Base-by-base conservation (phyloP, 495 filamentous ascomycete genomes). In the Ramalina intermedia region DNA sequence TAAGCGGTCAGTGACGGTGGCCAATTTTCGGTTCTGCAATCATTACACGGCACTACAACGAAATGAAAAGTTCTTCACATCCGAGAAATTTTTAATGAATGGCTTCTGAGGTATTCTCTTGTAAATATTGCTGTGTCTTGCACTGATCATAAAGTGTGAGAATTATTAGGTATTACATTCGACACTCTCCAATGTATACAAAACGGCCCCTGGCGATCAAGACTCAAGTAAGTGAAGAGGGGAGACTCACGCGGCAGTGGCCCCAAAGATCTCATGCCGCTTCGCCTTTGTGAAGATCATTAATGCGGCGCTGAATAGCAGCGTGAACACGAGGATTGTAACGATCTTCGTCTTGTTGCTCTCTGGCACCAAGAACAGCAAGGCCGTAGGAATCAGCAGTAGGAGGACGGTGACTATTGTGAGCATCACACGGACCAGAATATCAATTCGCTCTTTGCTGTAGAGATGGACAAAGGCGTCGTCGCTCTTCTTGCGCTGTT, bases 191-290 rank as follows among this genome's bases (percentile, higher is more conserved):
- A 4, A 33, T 11, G 29, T 7, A 9, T 12, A 7, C 8, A 33
- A 33, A 11, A 33, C 0, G 29, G 7, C 29, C 7, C 29, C 6
- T 33, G 29, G 29, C 29, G 12, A 33, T 2, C 29, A 33, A 33
- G 29, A 33, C 29, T 33, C 12, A 13, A 33, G 1, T 13, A 33
- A 33, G 29, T 9, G 29, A 33, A 33, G 29, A 11, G 12, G 29
- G 8, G 7, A 11, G 29, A 33, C 29, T 33, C 29, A 33, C 29
- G 29, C 29, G 12, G 29, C 29, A 48, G 63, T 64, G 14, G 63
- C 64, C 17, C 61, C 64, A 29, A 66, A 61, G 43, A 66, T 59
- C 43, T 66, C 63, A 37, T 66, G 64, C 48, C 61, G 55, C 56
- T 58, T 66, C 18, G 64, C 62, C 46, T 62, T 62, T 1, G 64